A percentile compares a stretch with the other conserved stretches of the same genome.
Evolutionary conservation across 2,329 filamentous ascomycete species (phyloP).

Genomic region (Colletotrichum sp.): DNA sequence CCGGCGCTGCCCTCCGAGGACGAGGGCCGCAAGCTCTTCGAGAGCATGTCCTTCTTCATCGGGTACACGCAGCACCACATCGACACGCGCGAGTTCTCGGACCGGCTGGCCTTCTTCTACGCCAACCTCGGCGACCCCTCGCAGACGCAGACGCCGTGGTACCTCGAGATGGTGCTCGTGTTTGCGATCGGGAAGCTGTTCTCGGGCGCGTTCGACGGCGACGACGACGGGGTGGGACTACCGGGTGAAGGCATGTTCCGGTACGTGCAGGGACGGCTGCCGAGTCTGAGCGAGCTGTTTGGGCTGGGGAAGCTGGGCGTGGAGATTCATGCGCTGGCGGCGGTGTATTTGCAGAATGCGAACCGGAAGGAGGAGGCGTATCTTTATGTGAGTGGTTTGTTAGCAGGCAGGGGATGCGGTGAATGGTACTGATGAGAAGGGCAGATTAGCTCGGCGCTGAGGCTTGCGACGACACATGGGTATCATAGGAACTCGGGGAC

Average conservation of each 20-base stretch:
- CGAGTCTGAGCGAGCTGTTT: background rate
- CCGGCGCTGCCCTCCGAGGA: slow-evolving; percentile 17
- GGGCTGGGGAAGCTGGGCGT: slow-evolving; percentile 5
- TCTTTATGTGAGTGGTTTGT: slow-evolving; percentile 9
- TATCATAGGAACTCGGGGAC: slow-evolving; percentile 19
- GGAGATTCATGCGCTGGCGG: slow-evolving; percentile 12
- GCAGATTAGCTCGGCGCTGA: slow-evolving; percentile 12
- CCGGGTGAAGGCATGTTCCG: slow-evolving; percentile 3
- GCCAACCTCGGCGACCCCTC: background rate
- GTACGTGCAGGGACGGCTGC: background rate
- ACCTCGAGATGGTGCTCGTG: slow-evolving; percentile 11
- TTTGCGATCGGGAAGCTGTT: slow-evolving; percentile 19
- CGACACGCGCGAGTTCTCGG: slow-evolving; percentile 24
- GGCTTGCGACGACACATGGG: slow-evolving; percentile 12
- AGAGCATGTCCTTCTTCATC: slow-evolving; percentile 25
- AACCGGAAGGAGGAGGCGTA: slow-evolving; percentile 21
- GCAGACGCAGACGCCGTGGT: slow-evolving; percentile 4
- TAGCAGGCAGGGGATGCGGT: too few species aligned
- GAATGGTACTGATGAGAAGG: too few species aligned
- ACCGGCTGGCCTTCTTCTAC: slow-evolving; percentile 14
- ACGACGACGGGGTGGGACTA: background rate
- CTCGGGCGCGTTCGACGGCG: background rate
- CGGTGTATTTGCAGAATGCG: slow-evolving; percentile 17
- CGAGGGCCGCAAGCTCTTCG: slow-evolving; percentile 22
- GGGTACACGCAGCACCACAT: slow-evolving; percentile 28